Evolutionary conservation across 2,329 filamentous ascomycete species (phyloP), one percentile per base, ranked within the genome.

Genomic region (Penicillium sp.): DNA sequence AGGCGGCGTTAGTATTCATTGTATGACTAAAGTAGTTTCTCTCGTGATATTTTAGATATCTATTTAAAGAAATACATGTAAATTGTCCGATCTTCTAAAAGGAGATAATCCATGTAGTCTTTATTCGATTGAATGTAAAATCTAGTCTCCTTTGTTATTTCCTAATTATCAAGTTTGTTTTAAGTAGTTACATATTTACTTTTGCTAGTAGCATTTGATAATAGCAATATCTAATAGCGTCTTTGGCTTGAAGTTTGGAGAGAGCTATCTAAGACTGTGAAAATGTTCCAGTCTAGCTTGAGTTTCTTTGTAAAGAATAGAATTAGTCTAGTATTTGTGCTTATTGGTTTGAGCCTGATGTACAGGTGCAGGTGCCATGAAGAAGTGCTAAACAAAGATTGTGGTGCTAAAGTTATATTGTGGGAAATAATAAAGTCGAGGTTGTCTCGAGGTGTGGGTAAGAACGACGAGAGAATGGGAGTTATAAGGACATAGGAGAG

Each of bases 61-160:
- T 24, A 67, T 29, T 67, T 53, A 24, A 68, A 67, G 50, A 69
- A 64, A 39, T 65, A 65, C 32, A 64, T 66, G 5, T 67, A 64
- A 41, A 66, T 63, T 11, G 57, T 51, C 48, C 58, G 21, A 42
- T 68, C 59, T 14, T 64, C 62, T 8, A 53, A 43, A 1, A 67
- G 57, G 47, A 67, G 62, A 50, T 55, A 64, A 39, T 63, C 46
- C 1, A 64, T 39, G 16, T 69, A 67, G 39, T 65, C 62, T 46
- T 58, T 0, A 2, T 67, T 58, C 42, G 45, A 67, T 14, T 65
- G 36, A 52, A 66, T 61, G 6, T 29, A 68, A 60, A 52, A 68
- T 41, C 64, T 67, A 60, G 24, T 27, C 61, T 56, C 16, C 9
- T 4, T 21, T 50, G 11, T 59, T 58, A 46, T 8, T 46, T 34